Evolutionary conservation across 129 eudicot species (phyloP), one percentile per base, ranked within the genome.

Genomic region (Arctium lappa): DNA sequence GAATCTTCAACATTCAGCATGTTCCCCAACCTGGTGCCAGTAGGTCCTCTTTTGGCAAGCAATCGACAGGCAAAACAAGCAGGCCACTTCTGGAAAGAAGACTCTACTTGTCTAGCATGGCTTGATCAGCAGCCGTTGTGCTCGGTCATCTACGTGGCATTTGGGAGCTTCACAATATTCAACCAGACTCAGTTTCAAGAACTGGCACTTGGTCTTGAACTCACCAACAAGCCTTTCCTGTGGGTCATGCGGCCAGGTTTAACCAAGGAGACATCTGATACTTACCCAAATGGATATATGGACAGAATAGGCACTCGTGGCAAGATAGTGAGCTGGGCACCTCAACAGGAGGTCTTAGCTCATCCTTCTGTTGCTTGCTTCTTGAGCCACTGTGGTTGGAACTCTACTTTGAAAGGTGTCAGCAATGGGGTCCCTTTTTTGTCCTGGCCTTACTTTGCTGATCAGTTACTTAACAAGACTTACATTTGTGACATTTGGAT

Each of bases 371-470:
- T 86, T 3, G 88, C 81, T 76, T 90, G 91, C 27, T 90, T 90
- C 53, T 6, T 90, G 63, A 87, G 86, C 44, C 93, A 89, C 66
- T 87, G 93, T 77, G 93, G 93, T 33, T 89, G 95, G 95, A 91
- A 91, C 81, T 91, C 91, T 4, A 83, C 85, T 2, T 46, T 91
- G 33, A 93, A 91, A 86, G 89, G 90, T 16, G 78, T 90, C 31
- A 86, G 88, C 83, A 85, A 81, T 22, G 89, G 91, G 27, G 70
- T 88, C 29, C 93, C 93, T 6, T 82, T 90, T 38, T 63, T 90
- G 6, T 88, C 89, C 37, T 88, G 91, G 93, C 91, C 93, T 66
- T 90, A 86, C 70, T 88, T 88, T 78, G 88, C 83, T 12, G 93
- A 88, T 68, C 93, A 90, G 74, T 86, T 83, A 9, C 78, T 79